A percentile compares a stretch with the other conserved stretches of the same genome.
Evolutionary conservation across 179 eudicot genomes (phyloP).

Genomic region (Heliamphora ciliata): DNA sequence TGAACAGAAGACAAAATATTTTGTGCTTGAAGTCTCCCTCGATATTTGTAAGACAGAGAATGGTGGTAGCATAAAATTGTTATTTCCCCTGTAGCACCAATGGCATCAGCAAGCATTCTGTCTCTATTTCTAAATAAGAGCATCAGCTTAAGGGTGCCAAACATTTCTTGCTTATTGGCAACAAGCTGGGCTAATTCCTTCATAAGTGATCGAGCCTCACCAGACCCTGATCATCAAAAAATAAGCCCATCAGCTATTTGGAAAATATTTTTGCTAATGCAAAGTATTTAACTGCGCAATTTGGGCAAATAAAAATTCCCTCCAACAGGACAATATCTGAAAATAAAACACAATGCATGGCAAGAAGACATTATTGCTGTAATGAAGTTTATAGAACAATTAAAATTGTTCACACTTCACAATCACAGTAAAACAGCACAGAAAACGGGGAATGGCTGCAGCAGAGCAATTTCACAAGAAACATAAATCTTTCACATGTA

Average conservation of each 20-base stretch:
- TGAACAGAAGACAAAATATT: constrained; percentile 52
- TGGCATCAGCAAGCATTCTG: constrained; percentile 54
- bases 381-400: constrained; percentile 3
- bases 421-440: not conserved
- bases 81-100: constrained; percentile 55
- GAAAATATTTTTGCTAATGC: not conserved
- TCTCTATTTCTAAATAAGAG: constrained; percentile 48
- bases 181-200: constrained; percentile 44
- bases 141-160: constrained; percentile 56
- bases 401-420: not conserved
- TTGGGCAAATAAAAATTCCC: not conserved
- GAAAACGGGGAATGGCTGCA: not conserved
- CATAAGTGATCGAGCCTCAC: constrained; percentile 80
- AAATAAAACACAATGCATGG: not conserved
- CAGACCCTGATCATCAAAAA: constrained; percentile 60
- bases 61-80: constrained; percentile 48
- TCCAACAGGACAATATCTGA: not conserved
- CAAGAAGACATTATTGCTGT: not conserved
- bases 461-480: not conserved
- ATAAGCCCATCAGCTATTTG: constrained; percentile 6
- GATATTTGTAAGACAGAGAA: constrained; percentile 55
- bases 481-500: not conserved
- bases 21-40: constrained; percentile 55
- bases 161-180: constrained; percentile 33
- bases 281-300: not conserved